These are phyloP conservation scores for Globisporangium lucens DNA, from an alignment of 352 stramenopile species.

Conservation along the genomic window DNA sequence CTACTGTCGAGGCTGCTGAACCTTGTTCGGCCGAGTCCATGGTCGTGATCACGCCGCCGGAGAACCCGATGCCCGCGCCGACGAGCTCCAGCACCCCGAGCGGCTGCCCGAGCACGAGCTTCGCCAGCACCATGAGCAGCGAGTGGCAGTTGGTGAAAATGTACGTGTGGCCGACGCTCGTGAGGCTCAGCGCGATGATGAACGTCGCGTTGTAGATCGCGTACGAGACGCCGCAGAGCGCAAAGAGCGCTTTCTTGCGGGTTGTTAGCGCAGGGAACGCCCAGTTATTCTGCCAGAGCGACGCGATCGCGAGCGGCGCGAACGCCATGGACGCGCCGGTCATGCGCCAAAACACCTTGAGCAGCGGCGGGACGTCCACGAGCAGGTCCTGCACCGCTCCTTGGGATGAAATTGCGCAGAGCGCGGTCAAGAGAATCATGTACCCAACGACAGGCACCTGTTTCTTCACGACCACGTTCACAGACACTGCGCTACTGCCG, in stretches of 20 bases:
- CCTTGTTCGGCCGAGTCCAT: constrained; percentile 18
- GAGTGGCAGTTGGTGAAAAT: constrained; percentile 61
- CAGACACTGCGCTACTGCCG: constrained; percentile 15
- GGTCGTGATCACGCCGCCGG: constrained; percentile 40
- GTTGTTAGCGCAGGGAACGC: constrained; percentile 16
- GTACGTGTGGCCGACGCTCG: constrained; percentile 52
- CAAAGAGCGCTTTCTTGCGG: constrained; percentile 21
- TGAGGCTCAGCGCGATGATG: constrained; percentile 44
- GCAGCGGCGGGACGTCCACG: constrained; percentile 34
- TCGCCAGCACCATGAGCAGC: constrained; percentile 48
- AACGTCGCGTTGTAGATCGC: constrained; percentile 51
- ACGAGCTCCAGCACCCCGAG: constrained; percentile 34
- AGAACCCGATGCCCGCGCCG: constrained; percentile 35
- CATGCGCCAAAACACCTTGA: constrained; percentile 59
- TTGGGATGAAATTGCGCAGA: constrained; percentile 43
- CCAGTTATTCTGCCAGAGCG: constrained; percentile 23
- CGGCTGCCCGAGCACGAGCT: constrained; percentile 35
- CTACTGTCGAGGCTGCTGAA: background rate
- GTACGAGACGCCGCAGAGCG: constrained; percentile 34
- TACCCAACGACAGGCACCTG: constrained; percentile 48
- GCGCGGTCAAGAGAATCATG: constrained; percentile 33
- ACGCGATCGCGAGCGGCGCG: constrained; percentile 25
- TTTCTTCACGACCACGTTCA: constrained; percentile 43
- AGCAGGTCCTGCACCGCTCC: constrained; percentile 43
- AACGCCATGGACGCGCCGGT: constrained; percentile 39